phyloP scores from a whole-genome alignment of 257 asterid species.

The Nicotiana knightiana region DNA sequence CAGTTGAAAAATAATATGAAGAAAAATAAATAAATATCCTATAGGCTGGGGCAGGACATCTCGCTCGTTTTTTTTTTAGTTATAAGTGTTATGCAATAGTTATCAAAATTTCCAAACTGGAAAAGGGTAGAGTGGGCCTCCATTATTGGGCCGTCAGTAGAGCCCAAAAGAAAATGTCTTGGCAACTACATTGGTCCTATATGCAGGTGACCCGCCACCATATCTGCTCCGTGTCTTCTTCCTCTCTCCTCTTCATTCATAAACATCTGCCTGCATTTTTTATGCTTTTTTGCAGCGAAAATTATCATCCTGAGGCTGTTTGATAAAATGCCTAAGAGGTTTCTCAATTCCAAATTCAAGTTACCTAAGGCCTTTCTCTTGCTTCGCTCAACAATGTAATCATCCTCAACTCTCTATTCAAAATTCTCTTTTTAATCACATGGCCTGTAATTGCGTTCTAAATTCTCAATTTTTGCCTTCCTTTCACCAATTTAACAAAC shows the following conservation, averaged over 20 bases:
- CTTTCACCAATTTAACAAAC: constrained; percentile 16
- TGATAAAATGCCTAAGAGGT: not conserved
- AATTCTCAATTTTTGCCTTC: constrained; percentile 40
- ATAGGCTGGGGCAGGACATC: too few species aligned
- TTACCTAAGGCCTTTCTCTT: not conserved
- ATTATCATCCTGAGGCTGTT: not conserved
- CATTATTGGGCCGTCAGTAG: not conserved
- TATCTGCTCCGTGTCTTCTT: not conserved
- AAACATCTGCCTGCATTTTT: not conserved
- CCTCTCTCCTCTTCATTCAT: not conserved
- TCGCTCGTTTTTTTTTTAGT: too few species aligned
- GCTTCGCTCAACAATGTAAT: constrained; percentile 12
- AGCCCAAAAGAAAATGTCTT: not conserved
- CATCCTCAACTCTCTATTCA: not conserved
- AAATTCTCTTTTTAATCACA: not conserved
- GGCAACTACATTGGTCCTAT: not conserved
- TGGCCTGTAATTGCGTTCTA: constrained; percentile 35
- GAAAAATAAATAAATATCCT: too few species aligned
- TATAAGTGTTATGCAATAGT: too few species aligned
- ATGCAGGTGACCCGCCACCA: not conserved
- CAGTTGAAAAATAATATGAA: too few species aligned
- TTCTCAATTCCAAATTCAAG: not conserved
- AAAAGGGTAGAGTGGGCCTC: not conserved
- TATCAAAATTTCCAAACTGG: too few species aligned
- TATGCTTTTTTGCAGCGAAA: not conserved